Base-by-base conservation (phyloP, 2,329 filamentous ascomycete genomes). In the Fusarium fracticaudum region DNA sequence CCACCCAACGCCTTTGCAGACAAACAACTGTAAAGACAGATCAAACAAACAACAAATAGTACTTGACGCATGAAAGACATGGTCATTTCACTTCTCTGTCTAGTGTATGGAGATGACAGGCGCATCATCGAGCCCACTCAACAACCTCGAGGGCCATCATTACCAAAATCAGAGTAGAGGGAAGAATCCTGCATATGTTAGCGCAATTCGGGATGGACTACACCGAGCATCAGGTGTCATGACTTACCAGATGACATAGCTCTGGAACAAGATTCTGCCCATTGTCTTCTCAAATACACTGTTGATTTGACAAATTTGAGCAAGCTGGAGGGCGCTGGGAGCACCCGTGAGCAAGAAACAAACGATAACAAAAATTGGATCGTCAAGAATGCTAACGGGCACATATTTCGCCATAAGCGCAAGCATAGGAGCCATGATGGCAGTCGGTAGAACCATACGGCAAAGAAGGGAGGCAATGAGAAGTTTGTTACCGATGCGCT, bases 271-370 rank as follows among this genome's bases (percentile, higher is more conserved):
- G 64, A 99, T 88, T 81, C 91, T 93, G 71, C 94, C 93, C 95
- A 99, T 98, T 55, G 96, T 94, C 24, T 92, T 91, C 86, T 98
- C 96, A 82, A 94, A 99, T 15, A 99, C 96, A 72, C 93, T 93
- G 83, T 99, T 99, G 85, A 98, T 93, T 87, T 98, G 96, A 85
- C 96, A 99, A 70, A 99, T 99, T 85, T 99, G 96, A 12, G 96
- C 96, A 79, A 99, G 86, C 84, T 99, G 96, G 73, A 99, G 87
- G 33, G 96, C 96, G 72, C 93, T 97, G 11, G 96, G 96, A 7
- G 96, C 96, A 41, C 96, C 96, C 1, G 94, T 96, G 75, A 99
- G 92, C 74, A 99, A 87, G 88, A 98, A 99, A 84, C 95, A 98
- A 41, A 99, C 96, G 76, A 99, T 94, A 76, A 99, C 92, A 83